Evolutionary conservation across 2,329 filamentous ascomycete genomes (phyloP).

Genomic region (Blastomyces percursus): DNA sequence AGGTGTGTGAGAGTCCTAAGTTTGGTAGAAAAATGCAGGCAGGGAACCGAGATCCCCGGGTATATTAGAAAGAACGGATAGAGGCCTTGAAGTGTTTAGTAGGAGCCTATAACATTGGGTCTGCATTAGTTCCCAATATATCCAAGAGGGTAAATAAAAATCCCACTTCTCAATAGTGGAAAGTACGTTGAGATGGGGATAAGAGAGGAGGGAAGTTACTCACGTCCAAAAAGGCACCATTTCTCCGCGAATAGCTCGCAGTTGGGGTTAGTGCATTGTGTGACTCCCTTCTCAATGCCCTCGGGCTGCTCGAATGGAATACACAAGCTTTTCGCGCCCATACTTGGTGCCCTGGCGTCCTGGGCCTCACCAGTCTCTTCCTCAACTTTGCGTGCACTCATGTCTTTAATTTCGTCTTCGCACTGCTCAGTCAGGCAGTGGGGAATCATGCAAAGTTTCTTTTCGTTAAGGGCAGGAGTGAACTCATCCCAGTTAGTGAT

Average conservation of each 20-base stretch:
- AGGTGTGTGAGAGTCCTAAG: background rate
- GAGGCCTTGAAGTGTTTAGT: slow-evolving; percentile 9
- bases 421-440: slow-evolving; percentile 76
- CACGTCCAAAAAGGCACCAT: slow-evolving; percentile 78
- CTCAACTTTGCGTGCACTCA: slow-evolving; percentile 62
- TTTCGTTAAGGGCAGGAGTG: slow-evolving; percentile 74
- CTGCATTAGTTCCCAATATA: background rate
- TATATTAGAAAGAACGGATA: background rate
- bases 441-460: slow-evolving; percentile 87
- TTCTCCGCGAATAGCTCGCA: slow-evolving; percentile 65
- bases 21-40: background rate
- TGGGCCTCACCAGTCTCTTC: slow-evolving; percentile 54
- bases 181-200: background rate
- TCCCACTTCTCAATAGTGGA: background rate
- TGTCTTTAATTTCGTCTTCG: slow-evolving; percentile 89
- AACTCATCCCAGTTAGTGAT: slow-evolving; percentile 87
- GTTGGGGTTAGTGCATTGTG: slow-evolving; percentile 84
- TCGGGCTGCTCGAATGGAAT: slow-evolving; percentile 81
- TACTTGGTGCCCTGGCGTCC: slow-evolving; percentile 61
- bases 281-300: slow-evolving; percentile 65
- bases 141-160: background rate
- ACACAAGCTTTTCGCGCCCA: slow-evolving; percentile 67
- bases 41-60: background rate
- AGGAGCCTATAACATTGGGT: slow-evolving; percentile 14
- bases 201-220: slow-evolving; percentile 4